Evolutionary conservation across 139 green algal species (phyloP).

Genomic region (Edaphochlamys debaryana): DNA sequence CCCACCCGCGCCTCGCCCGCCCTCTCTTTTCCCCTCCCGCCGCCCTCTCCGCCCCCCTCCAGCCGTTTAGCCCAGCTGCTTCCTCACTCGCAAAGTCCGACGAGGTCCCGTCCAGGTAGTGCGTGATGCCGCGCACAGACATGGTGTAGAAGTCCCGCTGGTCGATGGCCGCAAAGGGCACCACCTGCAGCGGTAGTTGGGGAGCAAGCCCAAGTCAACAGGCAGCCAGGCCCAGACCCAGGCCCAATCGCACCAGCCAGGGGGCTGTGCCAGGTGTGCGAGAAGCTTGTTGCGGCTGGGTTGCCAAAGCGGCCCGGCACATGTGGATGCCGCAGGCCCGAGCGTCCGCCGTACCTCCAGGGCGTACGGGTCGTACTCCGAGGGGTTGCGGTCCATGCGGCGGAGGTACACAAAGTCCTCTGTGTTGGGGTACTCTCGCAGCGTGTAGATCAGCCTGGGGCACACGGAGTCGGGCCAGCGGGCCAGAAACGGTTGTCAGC

Average conservation of each 20-base stretch:
- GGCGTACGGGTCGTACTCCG: conserved; percentile 84
- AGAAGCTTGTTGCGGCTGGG: no score
- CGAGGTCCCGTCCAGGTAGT: conserved; percentile 68
- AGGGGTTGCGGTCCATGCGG: conserved; percentile 59
- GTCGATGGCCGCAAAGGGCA: conserved; percentile 61
- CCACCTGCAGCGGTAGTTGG: conserved; percentile 62
- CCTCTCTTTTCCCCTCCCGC: no score
- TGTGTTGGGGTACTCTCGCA: conserved; percentile 70
- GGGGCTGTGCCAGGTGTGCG: no score
- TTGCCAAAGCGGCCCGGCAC: no score
- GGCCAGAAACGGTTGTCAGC: no score
- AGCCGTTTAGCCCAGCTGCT: no score
- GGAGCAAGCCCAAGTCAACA: background rate
- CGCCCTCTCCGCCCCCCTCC: no score
- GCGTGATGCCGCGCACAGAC: conserved; percentile 78
- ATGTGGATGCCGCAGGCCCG: no score
- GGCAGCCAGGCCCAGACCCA: no score
- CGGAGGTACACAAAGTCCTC: conserved; percentile 83
- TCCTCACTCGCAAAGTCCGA: conserved; percentile 80
- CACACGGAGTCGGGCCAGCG: no score
- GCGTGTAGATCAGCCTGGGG: conserved; percentile 70
- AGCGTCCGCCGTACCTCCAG: conserved; percentile 69
- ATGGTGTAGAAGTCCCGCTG: conserved; percentile 85
- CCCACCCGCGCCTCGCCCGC: no score
- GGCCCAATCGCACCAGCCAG: no score